Evolutionary conservation across 2,329 filamentous ascomycete genomes (phyloP).

Genomic region (Colletotrichum horii): DNA sequence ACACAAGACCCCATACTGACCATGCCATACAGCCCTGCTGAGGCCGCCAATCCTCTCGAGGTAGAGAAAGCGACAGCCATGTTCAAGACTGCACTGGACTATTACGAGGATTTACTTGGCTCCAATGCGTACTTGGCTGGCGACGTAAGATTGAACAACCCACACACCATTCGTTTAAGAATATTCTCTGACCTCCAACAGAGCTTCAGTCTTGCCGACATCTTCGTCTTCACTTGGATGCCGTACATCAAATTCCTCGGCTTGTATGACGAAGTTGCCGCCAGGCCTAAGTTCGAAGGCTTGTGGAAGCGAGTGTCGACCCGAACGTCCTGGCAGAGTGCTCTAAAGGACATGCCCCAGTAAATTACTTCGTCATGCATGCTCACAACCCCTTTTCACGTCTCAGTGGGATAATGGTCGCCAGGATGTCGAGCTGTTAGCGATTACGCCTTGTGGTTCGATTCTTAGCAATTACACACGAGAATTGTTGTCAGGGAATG

Average conservation of each 20-base stretch:
- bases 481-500: too few relatives aligned
- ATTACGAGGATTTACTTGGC: background rate
- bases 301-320: background rate
- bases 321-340: background rate
- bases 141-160: background rate
- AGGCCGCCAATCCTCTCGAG: background rate
- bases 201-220: background rate
- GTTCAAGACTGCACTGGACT: background rate
- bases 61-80: background rate
- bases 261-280: background rate
- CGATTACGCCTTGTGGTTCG: too few relatives aligned
- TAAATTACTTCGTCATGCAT: background rate
- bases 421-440: background rate
- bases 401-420: fast-evolving
- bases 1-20: background rate
- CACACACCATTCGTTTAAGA: fast-evolving
- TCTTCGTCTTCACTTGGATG: background rate
- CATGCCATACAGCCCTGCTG: background rate
- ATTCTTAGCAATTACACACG: too few relatives aligned
- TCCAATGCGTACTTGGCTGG: background rate
- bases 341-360: background rate
- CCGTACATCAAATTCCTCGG: background rate
- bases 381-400: too few relatives aligned
- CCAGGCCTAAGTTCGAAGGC: background rate
- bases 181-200: background rate